Base-by-base conservation (phyloP, 352 stramenopile species). In the Pythium volutum region DNA sequence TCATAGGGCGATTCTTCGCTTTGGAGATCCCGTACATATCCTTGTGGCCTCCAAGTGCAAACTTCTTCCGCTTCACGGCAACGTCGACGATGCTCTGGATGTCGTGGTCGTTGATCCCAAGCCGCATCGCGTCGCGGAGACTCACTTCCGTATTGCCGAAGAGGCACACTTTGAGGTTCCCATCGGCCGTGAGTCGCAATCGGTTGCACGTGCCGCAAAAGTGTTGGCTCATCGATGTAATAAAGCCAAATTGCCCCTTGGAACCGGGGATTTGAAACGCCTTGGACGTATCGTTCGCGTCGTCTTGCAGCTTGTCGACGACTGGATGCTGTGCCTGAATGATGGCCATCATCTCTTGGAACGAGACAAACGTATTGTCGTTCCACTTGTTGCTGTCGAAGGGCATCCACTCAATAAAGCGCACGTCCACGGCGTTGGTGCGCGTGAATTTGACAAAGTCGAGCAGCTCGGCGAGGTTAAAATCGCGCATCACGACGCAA, bases 331-430 rank as follows among this genome's bases (percentile, higher is more conserved):
- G 39, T 11, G 61, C 43, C 41, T 67, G 57, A 31, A 92, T 86
- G 10, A 69, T 46, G 11, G 61, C 48, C 58, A 98, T 75, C 92
- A 98, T 98, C 63, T 98, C 93, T 20, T 80, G 71, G 67, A 98
- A 98, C 16, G 88, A 84, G 9, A 99, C 77, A 67, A 99, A 98
- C 41, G 83, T 92, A 46, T 81, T 70, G 50, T 92, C 81, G 59
- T 96, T 92, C 96, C 96, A 99, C 38, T 82, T 74, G 75, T 99
- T 99, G 69, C 95, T 95, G 69, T 98, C 91, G 62, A 99, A 99
- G 14, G 97, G 97, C 97, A 99, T 99, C 91, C 95, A 99, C 83
- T 99, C 97, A 66, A 99, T 99, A 68, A 99, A 99, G 27, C 97
- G 89, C 42, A 99, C 86, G 55, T 99, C 89, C 12, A 99, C 76